A percentile compares a stretch with the other conserved stretches of the same genome.
These are phyloP conservation scores for Pueraria montana DNA, from an alignment of 306 rosid genomes.

Conservation along the genomic window DNA sequence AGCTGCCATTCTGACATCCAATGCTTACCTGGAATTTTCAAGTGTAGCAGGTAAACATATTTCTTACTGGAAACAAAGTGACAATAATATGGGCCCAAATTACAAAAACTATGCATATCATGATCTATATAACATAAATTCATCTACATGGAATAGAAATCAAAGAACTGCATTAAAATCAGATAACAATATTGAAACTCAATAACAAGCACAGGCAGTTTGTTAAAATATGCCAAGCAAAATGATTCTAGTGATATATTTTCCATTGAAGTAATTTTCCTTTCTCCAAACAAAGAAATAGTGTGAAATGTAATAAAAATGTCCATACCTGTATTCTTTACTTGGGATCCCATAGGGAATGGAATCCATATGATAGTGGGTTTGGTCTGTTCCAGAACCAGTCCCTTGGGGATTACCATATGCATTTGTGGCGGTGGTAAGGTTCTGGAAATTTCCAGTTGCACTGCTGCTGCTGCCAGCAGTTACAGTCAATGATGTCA, in stretches of 20 bases:
- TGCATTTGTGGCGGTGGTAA: slow-evolving; percentile 53
- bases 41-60: neutral
- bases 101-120: neutral
- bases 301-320: neutral
- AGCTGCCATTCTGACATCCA: slow-evolving; percentile 17
- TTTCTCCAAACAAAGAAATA: slow-evolving; percentile 26
- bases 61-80: neutral
- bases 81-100: neutral
- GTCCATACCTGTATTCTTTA: slow-evolving; percentile 75
- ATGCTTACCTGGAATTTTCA: slow-evolving; percentile 12
- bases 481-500: slow-evolving; percentile 66
- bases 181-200: neutral
- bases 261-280: neutral
- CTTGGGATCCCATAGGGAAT: slow-evolving; percentile 79
- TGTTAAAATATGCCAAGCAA: neutral
- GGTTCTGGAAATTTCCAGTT: slow-evolving; percentile 64
- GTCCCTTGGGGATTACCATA: slow-evolving; percentile 49
- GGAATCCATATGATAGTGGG: slow-evolving; percentile 69
- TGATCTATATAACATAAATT: neutral
- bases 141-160: slow-evolving; percentile 11
- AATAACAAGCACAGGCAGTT: neutral
- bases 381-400: slow-evolving; percentile 54
- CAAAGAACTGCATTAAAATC: slow-evolving; percentile 7
- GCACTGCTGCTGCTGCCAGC: slow-evolving; percentile 49
- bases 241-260: neutral